A percentile compares a stretch with the other conserved stretches of the same genome.
These are phyloP conservation scores for Cenchrus fungigraminus DNA, from an alignment of 176 grass and related monocot species.

Conservation along the genomic window DNA sequence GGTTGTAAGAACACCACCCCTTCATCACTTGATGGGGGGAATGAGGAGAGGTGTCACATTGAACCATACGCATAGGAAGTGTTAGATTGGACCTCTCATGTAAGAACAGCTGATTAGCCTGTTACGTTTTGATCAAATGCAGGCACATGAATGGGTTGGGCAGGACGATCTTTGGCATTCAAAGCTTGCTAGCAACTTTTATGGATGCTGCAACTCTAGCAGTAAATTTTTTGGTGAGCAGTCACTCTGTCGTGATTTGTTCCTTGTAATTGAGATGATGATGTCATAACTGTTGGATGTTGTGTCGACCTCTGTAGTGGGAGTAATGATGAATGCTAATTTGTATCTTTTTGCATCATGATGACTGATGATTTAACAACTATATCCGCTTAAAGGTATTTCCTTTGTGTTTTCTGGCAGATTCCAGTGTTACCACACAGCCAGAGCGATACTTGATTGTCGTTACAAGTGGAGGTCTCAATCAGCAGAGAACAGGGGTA, in stretches of 20 bases:
- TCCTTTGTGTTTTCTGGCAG: conserved; percentile 49
- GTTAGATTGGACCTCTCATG: conserved; percentile 19
- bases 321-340: conserved; percentile 16
- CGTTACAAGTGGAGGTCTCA: conserved; percentile 91
- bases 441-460: conserved; percentile 85
- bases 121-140: conserved; percentile 36
- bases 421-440: conserved; percentile 61
- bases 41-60: neutral
- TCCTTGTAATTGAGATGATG: neutral
- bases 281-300: neutral
- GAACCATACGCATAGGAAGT: neutral
- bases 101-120: conserved; percentile 7
- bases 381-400: conserved; percentile 6
- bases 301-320: neutral
- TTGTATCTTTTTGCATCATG: neutral
- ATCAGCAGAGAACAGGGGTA: conserved; percentile 99
- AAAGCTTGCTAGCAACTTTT: conserved; percentile 66
- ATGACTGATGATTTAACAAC: neutral
- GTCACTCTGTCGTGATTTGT: neutral
- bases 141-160: conserved; percentile 40
- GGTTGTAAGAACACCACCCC: neutral
- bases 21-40: neutral
- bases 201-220: conserved; percentile 85
- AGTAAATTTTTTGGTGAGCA: conserved; percentile 72
- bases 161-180: conserved; percentile 67